Evolutionary conservation across 179 eudicot species (phyloP).

Genomic region (Gypsophila paniculata): DNA sequence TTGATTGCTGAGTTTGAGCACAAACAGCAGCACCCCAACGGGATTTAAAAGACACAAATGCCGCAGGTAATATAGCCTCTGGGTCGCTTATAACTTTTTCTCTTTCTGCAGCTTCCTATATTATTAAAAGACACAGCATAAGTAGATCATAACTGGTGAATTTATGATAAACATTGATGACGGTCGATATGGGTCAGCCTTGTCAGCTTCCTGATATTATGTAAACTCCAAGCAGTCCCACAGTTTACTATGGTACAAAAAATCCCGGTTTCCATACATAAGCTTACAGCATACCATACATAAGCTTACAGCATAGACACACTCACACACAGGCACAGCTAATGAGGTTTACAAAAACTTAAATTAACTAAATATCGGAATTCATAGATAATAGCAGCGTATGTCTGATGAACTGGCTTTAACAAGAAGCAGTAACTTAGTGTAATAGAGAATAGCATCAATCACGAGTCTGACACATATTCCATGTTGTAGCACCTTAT

Average conservation of each 20-base stretch:
- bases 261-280: background rate
- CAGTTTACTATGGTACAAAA: background rate
- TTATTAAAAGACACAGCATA: background rate
- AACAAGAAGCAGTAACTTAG: background rate
- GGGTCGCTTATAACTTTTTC: conserved; percentile 64
- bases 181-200: background rate
- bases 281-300: background rate
- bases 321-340: background rate
- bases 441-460: background rate
- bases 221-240: background rate
- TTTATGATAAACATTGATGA: background rate
- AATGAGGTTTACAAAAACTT: background rate
- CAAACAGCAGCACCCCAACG: conserved; percentile 99
- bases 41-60: conserved; percentile 83
- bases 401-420: background rate
- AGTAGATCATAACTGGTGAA: background rate
- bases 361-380: background rate
- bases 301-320: background rate
- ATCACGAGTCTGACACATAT: background rate
- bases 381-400: background rate
- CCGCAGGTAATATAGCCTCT: conserved; percentile 70
- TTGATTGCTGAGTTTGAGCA: conserved; percentile 93
- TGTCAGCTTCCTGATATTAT: background rate
- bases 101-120: conserved; percentile 69
- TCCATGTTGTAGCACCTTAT: background rate